These are phyloP conservation scores for Cystofilobasidium macerans DNA, from an alignment of 768 basidiomycete genomes.

Conservation along the genomic window DNA sequence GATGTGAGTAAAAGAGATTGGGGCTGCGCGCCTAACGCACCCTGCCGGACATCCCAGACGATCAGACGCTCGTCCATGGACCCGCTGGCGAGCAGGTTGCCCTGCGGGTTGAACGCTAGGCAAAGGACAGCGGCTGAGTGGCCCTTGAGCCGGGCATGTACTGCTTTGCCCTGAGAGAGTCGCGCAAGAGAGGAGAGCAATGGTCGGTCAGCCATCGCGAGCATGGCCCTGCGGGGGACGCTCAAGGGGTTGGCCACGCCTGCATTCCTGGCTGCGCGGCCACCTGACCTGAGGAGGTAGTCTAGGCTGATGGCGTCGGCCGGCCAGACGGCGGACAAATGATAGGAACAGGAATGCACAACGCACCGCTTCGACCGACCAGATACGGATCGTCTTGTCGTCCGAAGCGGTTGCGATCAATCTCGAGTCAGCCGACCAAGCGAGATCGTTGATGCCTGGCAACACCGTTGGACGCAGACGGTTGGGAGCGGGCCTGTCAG, in stretches of 20 bases:
- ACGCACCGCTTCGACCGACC: conserved; percentile 59
- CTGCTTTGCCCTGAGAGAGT: conserved; percentile 41
- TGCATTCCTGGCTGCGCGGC: no score
- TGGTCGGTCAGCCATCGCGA: no score
- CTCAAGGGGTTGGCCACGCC: no score
- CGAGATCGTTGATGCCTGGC: conserved; percentile 78
- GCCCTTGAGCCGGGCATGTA: conserved; percentile 52
- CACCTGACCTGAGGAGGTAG: no score
- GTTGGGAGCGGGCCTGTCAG: background rate
- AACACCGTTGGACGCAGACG: background rate
- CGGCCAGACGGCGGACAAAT: no score
- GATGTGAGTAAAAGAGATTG: background rate
- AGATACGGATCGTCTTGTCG: conserved; percentile 76
- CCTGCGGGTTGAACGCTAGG: conserved; percentile 78
- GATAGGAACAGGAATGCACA: conserved; percentile 14
- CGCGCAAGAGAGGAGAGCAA: conserved; percentile 15
- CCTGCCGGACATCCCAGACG: conserved; percentile 90
- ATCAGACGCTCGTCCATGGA: conserved; percentile 91
- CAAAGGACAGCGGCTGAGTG: conserved; percentile 95
- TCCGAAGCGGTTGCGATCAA: conserved; percentile 87
- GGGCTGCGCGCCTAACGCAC: conserved; percentile 39
- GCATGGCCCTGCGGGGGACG: no score
- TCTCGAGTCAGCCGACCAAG: conserved; percentile 73
- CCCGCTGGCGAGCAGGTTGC: conserved; percentile 82
- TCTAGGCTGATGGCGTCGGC: no score